phyloP scores from a whole-genome alignment of 2,329 filamentous ascomycete species.

The Lasiodiplodia sp. region DNA sequence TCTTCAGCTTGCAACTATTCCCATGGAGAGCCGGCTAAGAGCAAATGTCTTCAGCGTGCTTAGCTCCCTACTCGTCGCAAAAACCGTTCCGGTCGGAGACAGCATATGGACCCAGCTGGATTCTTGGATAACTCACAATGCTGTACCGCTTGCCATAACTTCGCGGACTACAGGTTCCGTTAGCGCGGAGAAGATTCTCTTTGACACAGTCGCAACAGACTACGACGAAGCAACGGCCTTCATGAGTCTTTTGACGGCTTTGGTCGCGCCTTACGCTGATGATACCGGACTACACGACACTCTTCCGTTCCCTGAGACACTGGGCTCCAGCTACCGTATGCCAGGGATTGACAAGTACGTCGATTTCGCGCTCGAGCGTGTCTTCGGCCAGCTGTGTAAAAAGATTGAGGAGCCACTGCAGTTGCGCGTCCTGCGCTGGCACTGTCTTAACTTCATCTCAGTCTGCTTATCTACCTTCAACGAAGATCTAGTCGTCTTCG shows the following conservation, averaged over 20 bases:
- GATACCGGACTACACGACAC: slow-evolving; percentile 72
- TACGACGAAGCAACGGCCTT: slow-evolving; percentile 55
- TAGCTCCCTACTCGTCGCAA: slow-evolving; percentile 76
- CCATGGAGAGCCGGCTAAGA: slow-evolving; percentile 77
- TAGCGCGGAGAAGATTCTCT: slow-evolving; percentile 17
- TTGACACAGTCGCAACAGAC: slow-evolving; percentile 22
- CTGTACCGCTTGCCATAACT: slow-evolving; percentile 19
- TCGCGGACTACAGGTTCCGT: not conserved
- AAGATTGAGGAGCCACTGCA: slow-evolving; percentile 63
- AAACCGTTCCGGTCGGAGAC: slow-evolving; percentile 70
- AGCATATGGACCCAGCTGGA: slow-evolving; percentile 84
- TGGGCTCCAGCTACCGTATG: slow-evolving; percentile 79
- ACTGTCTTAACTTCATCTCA: slow-evolving; percentile 83
- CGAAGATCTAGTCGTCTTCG: slow-evolving; percentile 86
- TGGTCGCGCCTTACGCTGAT: slow-evolving; percentile 71
- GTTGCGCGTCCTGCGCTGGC: slow-evolving; percentile 75
- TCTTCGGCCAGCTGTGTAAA: slow-evolving; percentile 62
- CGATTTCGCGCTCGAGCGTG: slow-evolving; percentile 84
- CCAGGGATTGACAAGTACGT: slow-evolving; percentile 91
- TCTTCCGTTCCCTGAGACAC: slow-evolving; percentile 84
- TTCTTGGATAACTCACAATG: slow-evolving; percentile 65
- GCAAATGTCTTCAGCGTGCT: slow-evolving; percentile 85
- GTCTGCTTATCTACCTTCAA: slow-evolving; percentile 88
- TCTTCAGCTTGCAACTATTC: slow-evolving; percentile 79
- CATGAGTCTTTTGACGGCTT: slow-evolving; percentile 74